Base-by-base conservation (phyloP, 257 asterid species). In the Rhazya stricta region DNA sequence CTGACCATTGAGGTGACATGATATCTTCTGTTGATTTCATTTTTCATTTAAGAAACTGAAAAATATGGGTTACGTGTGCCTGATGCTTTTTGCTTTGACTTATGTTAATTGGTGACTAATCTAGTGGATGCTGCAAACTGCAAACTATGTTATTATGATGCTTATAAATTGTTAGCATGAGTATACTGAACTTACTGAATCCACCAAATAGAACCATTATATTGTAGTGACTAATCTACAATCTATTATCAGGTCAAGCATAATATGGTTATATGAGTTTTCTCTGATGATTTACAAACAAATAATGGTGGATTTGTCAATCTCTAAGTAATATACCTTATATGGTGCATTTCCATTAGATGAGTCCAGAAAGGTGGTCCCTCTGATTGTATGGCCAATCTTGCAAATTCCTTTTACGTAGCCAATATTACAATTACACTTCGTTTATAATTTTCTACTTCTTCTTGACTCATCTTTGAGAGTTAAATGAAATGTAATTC, bases 1-100 rank as follows among this genome's bases (percentile, higher is more conserved):
- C 74, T 89, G 87, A 92, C 97, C 58, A 75, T 92, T 51, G 93
- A 92, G 96, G 97, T 90, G 79, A 78, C 73, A 15, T 69, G 66
- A 36, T 80, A 36, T 72, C 57, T 80, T 73, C 74, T 61, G 10
- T 43, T 77, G 27, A 39, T 75, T 77, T 60, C 18, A 37, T 32
- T 67, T 53, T 34, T 27, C 65, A 39, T 58, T 27, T 51, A 51
- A 1, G 9, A 51, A 18, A 51, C 16, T 3, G n/a, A 6, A 51
- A 51, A 51, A 2, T 51, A 51, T 16, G 57, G 23, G 16, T 30
- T 27, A 3, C 4, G 34, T 45, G 21, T 45, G 23, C 15, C n/a
- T 16, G 15, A 45, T 13, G 53, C 57, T 68, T 68, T 0, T 8
- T 66, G 71, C 6, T 27, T 58, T 60, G 39, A 23, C 67, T 60